Conservation (phyloP, 768 basidiomycete species). For the Psilocybe sp. region DNA sequence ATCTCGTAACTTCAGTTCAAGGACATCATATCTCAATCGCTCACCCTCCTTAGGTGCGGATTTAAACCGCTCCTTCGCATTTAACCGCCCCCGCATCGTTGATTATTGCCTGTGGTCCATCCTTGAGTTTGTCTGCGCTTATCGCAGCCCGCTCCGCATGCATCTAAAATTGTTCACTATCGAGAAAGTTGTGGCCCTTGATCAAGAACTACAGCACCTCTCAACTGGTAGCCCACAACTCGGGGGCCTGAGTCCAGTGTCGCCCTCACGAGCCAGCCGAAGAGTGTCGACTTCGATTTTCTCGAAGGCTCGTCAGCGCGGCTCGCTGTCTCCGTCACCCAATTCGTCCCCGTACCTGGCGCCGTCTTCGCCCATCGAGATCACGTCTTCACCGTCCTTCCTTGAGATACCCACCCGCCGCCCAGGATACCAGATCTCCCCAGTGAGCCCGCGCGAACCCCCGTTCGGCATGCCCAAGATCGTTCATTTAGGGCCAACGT, state of each 20-base stretch:
- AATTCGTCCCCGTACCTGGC: slow-evolving; percentile 41
- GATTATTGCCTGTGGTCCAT: slow-evolving; percentile 77
- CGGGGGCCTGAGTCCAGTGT: slow-evolving; percentile 16
- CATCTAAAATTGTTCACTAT: slow-evolving; percentile 66
- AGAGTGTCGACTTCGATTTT: slow-evolving; percentile 52
- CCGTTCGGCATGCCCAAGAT: slow-evolving; percentile 43
- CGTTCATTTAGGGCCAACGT: slow-evolving; percentile 58
- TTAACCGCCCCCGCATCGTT: slow-evolving; percentile 50
- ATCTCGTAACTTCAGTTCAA: slow-evolving; percentile 16
- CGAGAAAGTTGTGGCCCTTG: slow-evolving; percentile 57
- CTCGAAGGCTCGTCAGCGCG: slow-evolving; percentile 51
- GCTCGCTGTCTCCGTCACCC: slow-evolving; percentile 40
- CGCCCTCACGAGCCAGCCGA: slow-evolving; percentile 29
- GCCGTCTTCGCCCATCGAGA: slow-evolving; percentile 26
- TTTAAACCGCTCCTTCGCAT: slow-evolving; percentile 11
- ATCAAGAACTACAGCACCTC: slow-evolving; percentile 44
- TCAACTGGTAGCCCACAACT: slow-evolving; percentile 2
- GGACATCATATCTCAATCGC: slow-evolving; percentile 26
- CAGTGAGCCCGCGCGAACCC: slow-evolving; percentile 21
- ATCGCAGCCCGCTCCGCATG: slow-evolving; percentile 58
- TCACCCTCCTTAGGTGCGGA: slow-evolving; percentile 17
- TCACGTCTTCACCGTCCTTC: slow-evolving; percentile 27
- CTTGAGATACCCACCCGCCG: slow-evolving; percentile 24
- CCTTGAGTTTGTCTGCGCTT: slow-evolving; percentile 61
- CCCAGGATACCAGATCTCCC: slow-evolving; percentile 31